Base-by-base conservation (phyloP, 2,329 filamentous ascomycete genomes). In the Cyclaneusma minus region DNA sequence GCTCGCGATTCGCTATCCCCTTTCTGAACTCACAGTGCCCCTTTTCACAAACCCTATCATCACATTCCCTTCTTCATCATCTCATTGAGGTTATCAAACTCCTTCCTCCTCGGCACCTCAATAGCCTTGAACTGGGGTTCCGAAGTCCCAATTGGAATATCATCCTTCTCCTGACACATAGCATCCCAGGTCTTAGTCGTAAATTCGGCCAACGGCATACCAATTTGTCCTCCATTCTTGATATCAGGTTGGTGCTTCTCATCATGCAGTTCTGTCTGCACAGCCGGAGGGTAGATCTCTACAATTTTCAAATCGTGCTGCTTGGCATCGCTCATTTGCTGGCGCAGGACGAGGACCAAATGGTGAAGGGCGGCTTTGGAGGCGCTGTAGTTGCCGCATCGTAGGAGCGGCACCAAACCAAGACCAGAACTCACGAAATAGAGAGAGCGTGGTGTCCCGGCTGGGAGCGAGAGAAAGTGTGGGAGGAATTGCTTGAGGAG, bases 141-240 rank as follows among this genome's bases (percentile, higher is more conserved):
- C 8, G 8, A 8, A 11, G n/a, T 8, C 18, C n/a, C 18, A 8
- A 20, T 20, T 8, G n/a, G 8, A 20, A 20, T 20, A 8, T 20
- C 18, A 11, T 20, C 18, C 18, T 11, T 8, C 8, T n/a, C n/a
- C n/a, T n/a, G n/a, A n/a, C n/a, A n/a, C n/a, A n/a, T n/a, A n/a
- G n/a, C 22, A 7, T 10, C 13, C 7, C 12, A 24, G 8, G 12
- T 48, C 15, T 45, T 36, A 3, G 57, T 45, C 1, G 45, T 49
- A 32, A 56, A 65, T 3, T 45, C 35, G 3, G 35, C 38, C 11
- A 62, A 29, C 3, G 60, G 57, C 54, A 65, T 64, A 7, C 57
- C 61, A 9, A 64, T 30, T 7, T 43, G 34, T 4, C 47, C 44
- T 6, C 58, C 56, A 10, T 41, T 37, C 7, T 55, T 47, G 16